Evolutionary conservation across 1,139 yeast species (phyloP).

Genomic region (Nakaseomyces sp.): DNA sequence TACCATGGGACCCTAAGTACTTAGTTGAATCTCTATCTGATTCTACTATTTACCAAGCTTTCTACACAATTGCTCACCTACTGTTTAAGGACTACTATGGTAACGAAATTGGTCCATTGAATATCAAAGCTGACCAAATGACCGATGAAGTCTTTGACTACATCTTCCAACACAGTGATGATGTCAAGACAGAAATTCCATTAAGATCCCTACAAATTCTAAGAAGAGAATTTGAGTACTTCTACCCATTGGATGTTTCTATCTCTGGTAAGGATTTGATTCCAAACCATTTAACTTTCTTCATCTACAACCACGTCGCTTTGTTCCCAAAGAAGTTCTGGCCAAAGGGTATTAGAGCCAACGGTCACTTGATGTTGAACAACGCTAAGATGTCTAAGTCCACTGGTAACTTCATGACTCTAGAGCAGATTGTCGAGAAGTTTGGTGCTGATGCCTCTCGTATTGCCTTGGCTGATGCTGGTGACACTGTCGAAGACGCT

Average conservation of each 20-base stretch:
- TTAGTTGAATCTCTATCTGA: conserved; percentile 93
- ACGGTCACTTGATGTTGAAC: conserved; percentile 91
- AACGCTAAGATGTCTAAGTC: conserved; percentile 97
- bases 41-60: conserved; percentile 93
- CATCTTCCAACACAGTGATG: conserved; percentile 68
- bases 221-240: conserved; percentile 92
- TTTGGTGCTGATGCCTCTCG: conserved; percentile 98
- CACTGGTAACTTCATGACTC: conserved; percentile 93
- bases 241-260: conserved; percentile 86
- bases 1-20: conserved; percentile 96
- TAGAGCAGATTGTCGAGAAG: conserved; percentile 73
- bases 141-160: conserved; percentile 92
- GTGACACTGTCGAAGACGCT: conserved; percentile 96
- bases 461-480: conserved; percentile 97
- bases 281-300: conserved; percentile 95
- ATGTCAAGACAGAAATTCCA: conserved; percentile 54
- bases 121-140: conserved; percentile 74
- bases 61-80: conserved; percentile 82
- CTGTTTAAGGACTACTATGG: conserved; percentile 87
- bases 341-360: conserved; percentile 92
- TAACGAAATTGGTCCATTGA: conserved; percentile 57
- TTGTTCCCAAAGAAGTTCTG: conserved; percentile 82
- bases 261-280: conserved; percentile 95
- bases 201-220: conserved; percentile 55
- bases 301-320: conserved; percentile 87